These are phyloP conservation scores for Brassica nigra DNA, from an alignment of 345 rosid species.

Conservation along the genomic window DNA sequence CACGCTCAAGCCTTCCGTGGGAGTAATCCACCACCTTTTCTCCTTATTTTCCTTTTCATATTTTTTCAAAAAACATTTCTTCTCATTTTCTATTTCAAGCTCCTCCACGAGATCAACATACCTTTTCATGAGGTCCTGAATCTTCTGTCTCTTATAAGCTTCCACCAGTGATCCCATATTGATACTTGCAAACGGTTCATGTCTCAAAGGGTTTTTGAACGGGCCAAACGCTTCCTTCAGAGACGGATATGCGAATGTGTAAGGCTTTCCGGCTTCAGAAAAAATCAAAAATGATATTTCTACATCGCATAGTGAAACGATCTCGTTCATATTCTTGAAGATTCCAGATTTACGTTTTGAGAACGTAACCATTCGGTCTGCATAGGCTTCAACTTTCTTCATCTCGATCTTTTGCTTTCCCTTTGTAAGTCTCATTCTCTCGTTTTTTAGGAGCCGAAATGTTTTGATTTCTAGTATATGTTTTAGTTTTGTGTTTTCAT, in stretches of 20 bases:
- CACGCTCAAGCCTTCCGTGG: background rate
- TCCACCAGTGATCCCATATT: slow-evolving; percentile 31
- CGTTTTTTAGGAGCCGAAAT: background rate
- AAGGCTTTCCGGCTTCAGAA: slow-evolving; percentile 46
- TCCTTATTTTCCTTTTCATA: background rate
- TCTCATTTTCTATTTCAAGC: slow-evolving; percentile 29
- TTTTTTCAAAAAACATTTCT: background rate
- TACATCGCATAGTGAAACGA: slow-evolving; percentile 38
- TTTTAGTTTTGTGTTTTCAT: background rate
- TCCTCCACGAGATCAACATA: background rate
- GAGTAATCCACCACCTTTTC: background rate
- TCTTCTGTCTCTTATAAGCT: slow-evolving; percentile 35
- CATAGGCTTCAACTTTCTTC: slow-evolving; percentile 30
- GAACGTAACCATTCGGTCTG: slow-evolving; percentile 40
- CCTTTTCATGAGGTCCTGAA: slow-evolving; percentile 21
- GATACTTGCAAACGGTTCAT: background rate
- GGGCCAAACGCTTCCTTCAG: slow-evolving; percentile 26
- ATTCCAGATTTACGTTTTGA: slow-evolving; percentile 50
- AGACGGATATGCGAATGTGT: slow-evolving; percentile 46
- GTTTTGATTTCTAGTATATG: background rate
- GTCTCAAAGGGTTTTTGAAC: background rate
- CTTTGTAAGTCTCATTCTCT: slow-evolving; percentile 12
- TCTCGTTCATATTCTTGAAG: slow-evolving; percentile 49
- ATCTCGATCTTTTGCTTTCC: slow-evolving; percentile 44
- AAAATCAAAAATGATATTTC: slow-evolving; percentile 36